Conservation (phyloP, 257 asterid genomes). For the Galeopsis tetrahit region DNA sequence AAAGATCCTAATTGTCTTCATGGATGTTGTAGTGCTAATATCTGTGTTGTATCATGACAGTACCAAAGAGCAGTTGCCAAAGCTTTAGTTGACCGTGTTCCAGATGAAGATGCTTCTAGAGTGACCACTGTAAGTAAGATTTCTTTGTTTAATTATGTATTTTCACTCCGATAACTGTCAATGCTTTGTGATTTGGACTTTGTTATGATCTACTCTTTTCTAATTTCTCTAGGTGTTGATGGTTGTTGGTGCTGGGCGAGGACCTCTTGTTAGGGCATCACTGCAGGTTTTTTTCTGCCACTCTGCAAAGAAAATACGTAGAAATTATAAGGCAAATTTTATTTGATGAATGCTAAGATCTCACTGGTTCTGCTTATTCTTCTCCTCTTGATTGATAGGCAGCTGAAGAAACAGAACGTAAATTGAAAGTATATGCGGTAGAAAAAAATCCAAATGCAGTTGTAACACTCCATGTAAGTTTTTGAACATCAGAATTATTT, state of each 20-base stretch:
- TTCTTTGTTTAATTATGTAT: slow-evolving; percentile 19
- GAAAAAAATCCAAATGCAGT: slow-evolving; percentile 98
- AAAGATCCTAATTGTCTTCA: slow-evolving; percentile 10
- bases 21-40: slow-evolving; percentile 13
- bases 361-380: slow-evolving; percentile 15
- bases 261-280: slow-evolving; percentile 98
- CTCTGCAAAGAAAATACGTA: slow-evolving; percentile 26
- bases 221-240: slow-evolving; percentile 70
- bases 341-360: slow-evolving; percentile 20
- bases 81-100: slow-evolving; percentile 89
- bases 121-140: slow-evolving; percentile 68
- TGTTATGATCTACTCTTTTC: slow-evolving; percentile 31
- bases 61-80: slow-evolving; percentile 93
- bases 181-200: slow-evolving; percentile 16
- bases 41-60: slow-evolving; percentile 52
- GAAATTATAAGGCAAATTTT: slow-evolving; percentile 11
- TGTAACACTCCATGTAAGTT: slow-evolving; percentile 93
- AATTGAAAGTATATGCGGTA: slow-evolving; percentile 91
- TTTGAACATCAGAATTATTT: background rate
- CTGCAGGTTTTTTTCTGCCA: slow-evolving; percentile 62
- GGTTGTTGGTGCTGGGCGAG: slow-evolving; percentile 99
- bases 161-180: slow-evolving; percentile 3
- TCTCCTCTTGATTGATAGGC: slow-evolving; percentile 57
- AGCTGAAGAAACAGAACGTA: slow-evolving; percentile 94
- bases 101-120: slow-evolving; percentile 78